Evolutionary conservation across 106 monocot genomes (phyloP).

Genomic region (Amphibolis antarctica): DNA sequence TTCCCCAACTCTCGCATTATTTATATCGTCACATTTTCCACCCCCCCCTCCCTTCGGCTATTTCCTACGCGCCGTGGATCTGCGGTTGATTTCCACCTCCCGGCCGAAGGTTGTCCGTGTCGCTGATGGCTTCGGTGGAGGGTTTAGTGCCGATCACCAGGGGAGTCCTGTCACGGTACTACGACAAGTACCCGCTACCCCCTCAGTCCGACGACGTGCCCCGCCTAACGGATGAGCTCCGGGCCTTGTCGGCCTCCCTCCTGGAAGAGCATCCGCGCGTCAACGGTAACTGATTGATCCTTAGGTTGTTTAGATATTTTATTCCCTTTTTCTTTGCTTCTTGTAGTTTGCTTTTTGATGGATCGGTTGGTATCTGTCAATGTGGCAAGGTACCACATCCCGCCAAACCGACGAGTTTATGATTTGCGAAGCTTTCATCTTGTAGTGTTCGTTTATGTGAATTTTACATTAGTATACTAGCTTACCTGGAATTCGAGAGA

Average conservation of each 20-base stretch:
- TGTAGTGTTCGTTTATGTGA: not conserved
- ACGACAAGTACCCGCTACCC: slow-evolving; percentile 64
- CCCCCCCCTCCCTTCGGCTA: no score
- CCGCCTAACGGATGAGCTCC: slow-evolving; percentile 42
- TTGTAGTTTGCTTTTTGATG: not conserved
- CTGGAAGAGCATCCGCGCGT: slow-evolving; percentile 27
- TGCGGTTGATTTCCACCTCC: no score
- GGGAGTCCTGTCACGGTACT: slow-evolving; percentile 46
- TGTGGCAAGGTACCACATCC: no score
- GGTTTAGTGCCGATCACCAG: no score
- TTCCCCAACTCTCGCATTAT: no score
- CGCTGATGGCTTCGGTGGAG: no score
- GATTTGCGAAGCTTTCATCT: not conserved
- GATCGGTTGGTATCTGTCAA: not conserved
- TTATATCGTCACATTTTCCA: no score
- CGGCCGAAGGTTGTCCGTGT: no score
- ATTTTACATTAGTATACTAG: not conserved
- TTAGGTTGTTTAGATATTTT: no score
- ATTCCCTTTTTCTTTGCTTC: not conserved
- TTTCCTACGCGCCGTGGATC: no score
- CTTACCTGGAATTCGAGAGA: not conserved
- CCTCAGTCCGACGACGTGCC: slow-evolving; percentile 46
- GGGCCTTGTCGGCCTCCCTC: slow-evolving; percentile 27
- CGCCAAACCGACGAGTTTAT: not conserved
- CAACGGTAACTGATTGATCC: slow-evolving; percentile 22